These are phyloP conservation scores for Xylariaceae sp. DNA, from an alignment of 2,329 filamentous ascomycete species.

Conservation along the genomic window DNA sequence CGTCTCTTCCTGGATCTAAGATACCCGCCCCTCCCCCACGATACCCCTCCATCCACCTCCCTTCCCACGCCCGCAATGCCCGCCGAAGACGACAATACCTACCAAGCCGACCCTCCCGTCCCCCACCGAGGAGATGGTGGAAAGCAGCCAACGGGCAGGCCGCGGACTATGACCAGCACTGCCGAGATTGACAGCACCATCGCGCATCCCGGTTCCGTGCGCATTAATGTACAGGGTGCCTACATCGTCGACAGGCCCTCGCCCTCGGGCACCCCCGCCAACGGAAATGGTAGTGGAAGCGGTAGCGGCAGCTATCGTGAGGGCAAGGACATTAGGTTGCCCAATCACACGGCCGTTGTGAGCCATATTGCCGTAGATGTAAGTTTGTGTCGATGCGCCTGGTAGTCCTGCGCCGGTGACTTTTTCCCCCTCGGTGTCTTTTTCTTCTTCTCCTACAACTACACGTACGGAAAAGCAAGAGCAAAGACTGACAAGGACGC, in stretches of 20 bases:
- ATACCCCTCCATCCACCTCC: neutral
- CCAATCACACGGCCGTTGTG: slow-evolving; percentile 90
- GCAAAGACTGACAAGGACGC: slow-evolving; percentile 4
- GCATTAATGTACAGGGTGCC: slow-evolving; percentile 94
- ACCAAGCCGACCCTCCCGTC: slow-evolving; percentile 18
- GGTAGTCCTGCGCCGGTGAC: no score
- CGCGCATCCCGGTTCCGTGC: slow-evolving; percentile 65
- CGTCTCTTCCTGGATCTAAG: neutral
- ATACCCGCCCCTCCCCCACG: neutral
- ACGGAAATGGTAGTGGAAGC: slow-evolving; percentile 25
- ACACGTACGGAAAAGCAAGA: neutral
- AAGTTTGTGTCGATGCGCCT: slow-evolving; percentile 34
- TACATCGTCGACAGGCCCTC: slow-evolving; percentile 89
- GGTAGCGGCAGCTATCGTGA: slow-evolving; percentile 50
- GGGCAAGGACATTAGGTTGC: slow-evolving; percentile 90
- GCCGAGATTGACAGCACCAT: slow-evolving; percentile 59
- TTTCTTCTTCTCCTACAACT: slow-evolving; percentile 6
- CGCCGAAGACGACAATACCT: slow-evolving; percentile 6
- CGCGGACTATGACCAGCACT: slow-evolving; percentile 42
- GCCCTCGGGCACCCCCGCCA: slow-evolving; percentile 45
- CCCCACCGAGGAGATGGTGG: slow-evolving; percentile 11
- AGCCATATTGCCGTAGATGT: slow-evolving; percentile 97
- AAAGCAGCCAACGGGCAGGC: slow-evolving; percentile 17
- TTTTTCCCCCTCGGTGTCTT: no score
- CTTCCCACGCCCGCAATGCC: slow-evolving; percentile 8